Evolutionary conservation across 352 stramenopile species (phyloP).

Genomic region (Phytophthora pistaciae): DNA sequence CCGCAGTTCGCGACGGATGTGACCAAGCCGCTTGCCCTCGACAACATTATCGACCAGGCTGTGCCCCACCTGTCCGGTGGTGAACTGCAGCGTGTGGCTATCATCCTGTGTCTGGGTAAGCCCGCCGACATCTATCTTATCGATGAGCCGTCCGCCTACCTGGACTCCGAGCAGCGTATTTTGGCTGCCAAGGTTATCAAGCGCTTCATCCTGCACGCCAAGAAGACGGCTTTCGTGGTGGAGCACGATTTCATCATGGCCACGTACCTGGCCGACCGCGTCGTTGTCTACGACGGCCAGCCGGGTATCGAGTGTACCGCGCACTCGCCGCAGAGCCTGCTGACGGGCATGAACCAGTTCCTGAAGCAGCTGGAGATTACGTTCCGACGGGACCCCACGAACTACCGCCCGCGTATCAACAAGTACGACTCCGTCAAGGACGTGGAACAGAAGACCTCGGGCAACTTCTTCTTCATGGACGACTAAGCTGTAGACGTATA

Average conservation of each 20-base stretch:
- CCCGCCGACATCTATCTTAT: conserved; percentile 99
- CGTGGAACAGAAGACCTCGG: conserved; percentile 96
- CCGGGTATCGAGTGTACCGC: conserved; percentile 98
- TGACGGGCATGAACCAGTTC: conserved; percentile 99
- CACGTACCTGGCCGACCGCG: conserved; percentile 98
- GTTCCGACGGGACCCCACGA: conserved; percentile 99
- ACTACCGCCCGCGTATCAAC: conserved; percentile 98
- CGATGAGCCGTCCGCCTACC: conserved; percentile 99
- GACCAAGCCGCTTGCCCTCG: conserved; percentile 98
- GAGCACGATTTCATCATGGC: conserved; percentile 99
- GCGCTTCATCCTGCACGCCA: conserved; percentile 99
- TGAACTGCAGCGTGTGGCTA: conserved; percentile 99
- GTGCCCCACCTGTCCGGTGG: conserved; percentile 98
- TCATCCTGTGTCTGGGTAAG: conserved; percentile 98
- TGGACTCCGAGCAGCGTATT: conserved; percentile 99
- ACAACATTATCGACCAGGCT: conserved; percentile 99
- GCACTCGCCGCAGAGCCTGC: conserved; percentile 93
- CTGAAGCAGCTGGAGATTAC: conserved; percentile 99
- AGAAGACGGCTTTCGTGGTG: conserved; percentile 99
- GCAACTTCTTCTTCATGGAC: conserved; percentile 99
- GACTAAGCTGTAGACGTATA: conserved; percentile 76
- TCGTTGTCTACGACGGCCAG: conserved; percentile 96
- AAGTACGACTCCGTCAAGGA: conserved; percentile 98
- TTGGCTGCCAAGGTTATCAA: conserved; percentile 99
- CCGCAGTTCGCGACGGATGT: conserved; percentile 99